A percentile compares a stretch with the other conserved stretches of the same genome.
phyloP scores from a whole-genome alignment of 768 basidiomycete genomes.

The Pleurotus tuoliensis region DNA sequence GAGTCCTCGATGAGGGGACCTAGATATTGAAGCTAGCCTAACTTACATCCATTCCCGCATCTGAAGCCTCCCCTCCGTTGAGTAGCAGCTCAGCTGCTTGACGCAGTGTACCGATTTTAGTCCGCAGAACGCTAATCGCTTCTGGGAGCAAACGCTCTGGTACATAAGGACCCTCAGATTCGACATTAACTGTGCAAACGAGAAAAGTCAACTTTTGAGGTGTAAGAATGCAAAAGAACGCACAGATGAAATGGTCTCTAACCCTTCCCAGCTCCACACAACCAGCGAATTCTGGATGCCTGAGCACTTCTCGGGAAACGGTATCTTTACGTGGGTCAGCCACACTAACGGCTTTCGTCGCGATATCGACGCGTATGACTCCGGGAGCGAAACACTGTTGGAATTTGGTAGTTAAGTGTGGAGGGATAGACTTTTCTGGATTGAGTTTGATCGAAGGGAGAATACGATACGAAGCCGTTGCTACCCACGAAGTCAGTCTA shows the following conservation, averaged over 20 bases:
- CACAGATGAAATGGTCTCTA: constrained; percentile 91
- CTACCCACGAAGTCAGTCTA: constrained; percentile 33
- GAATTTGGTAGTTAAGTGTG: constrained; percentile 75
- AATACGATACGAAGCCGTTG: constrained; percentile 93
- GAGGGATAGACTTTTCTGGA: constrained; percentile 62
- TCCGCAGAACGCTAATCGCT: constrained; percentile 76
- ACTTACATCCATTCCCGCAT: constrained; percentile 49
- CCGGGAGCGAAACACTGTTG: constrained; percentile 84
- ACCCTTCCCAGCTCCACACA: constrained; percentile 81
- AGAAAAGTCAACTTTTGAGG: background rate
- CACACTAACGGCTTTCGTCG: constrained; percentile 57
- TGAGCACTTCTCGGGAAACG: constrained; percentile 87
- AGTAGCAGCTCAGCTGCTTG: constrained; percentile 57
- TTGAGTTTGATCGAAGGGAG: constrained; percentile 78
- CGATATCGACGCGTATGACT: constrained; percentile 61
- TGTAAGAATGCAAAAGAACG: constrained; percentile 23
- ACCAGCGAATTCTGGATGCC: constrained; percentile 87
- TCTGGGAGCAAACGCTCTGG: constrained; percentile 83
- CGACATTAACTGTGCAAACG: constrained; percentile 67
- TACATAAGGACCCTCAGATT: constrained; percentile 85
- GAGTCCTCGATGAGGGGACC: too few relatives aligned
- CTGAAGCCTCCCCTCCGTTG: constrained; percentile 34
- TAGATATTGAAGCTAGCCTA: background rate
- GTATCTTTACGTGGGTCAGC: constrained; percentile 72
- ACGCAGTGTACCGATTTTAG: constrained; percentile 63